Base-by-base conservation (phyloP, 768 basidiomycete species). In the Clavaria fumosa region DNA sequence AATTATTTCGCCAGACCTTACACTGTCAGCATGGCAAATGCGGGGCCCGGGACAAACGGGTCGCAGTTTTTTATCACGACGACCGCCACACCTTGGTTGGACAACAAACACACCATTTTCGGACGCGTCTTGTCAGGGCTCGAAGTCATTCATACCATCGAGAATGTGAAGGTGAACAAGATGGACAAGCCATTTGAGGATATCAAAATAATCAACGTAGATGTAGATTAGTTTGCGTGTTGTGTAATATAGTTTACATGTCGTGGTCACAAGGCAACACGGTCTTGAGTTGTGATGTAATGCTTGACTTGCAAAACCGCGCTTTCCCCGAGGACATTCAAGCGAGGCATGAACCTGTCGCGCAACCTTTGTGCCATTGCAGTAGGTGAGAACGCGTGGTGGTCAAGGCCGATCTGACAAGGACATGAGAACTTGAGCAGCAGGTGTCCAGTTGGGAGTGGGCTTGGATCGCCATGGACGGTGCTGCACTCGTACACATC, bases 21-120 rank as follows among this genome's bases (percentile, higher is more conserved):
- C 53, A 93, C 85, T 3, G 67, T 96, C 39, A 89, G 85, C 50
- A 93, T 95, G 90, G 88, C 88, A 5, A 90, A 91, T 50, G 84
- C 83, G 4, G 91, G 90, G 3, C 77, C 85, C 5, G 61, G 59
- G 31, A 95, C 91, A 23, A 96, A 96, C 53, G 93, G 90, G 0
- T 90, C 85, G 2, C 93, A 99, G 52, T 99, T 96, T 66, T 99
- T 96, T 63, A 88, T 97, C 53, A 96, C 91, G 5, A 95, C 90
- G 4, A 90, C 78, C 2, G 80, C 90, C 5, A 86, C 84, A 5
- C 85, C 89, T 5, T 93, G 88, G 88, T 61, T 93, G 44, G 88
- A 95, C 57, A 79, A 73, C 56, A 88, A 85, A 48, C 79, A 84
- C 52, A 93, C 86, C 1, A 83, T 96, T 46, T 97, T 97, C 48